Conservation (phyloP, 805 yeast species). For the Hermanozyma aechmeae region DNA sequence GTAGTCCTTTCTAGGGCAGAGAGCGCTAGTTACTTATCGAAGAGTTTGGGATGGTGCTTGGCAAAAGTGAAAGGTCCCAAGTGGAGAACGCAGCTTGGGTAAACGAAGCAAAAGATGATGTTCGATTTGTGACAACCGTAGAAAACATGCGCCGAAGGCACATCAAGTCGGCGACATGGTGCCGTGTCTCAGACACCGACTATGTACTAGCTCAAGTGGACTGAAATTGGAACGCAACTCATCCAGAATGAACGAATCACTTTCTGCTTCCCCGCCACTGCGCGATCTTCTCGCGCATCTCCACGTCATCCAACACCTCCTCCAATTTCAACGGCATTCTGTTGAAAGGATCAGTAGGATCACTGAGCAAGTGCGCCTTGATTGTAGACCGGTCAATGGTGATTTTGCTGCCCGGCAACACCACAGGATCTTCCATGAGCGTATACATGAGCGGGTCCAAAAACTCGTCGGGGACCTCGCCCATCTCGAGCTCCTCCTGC, state of each 20-base stretch:
- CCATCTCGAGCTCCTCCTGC: conserved; percentile 78
- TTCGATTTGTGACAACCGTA: no score
- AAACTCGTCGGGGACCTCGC: conserved; percentile 93
- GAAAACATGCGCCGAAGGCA: no score
- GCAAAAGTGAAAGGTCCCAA: no score
- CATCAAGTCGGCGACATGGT: no score
- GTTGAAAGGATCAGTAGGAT: conserved; percentile 95
- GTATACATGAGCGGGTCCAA: conserved; percentile 96
- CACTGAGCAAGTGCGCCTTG: conserved; percentile 87
- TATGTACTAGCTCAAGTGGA: no score
- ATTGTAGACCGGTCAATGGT: conserved; percentile 86
- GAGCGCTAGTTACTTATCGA: no score
- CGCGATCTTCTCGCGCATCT: conserved; percentile 51
- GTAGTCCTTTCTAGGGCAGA: no score
- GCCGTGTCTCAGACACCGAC: no score
- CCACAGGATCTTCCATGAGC: conserved; percentile 92
- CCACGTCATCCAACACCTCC: conserved; percentile 75
- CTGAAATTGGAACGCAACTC: no score
- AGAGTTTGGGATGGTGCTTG: no score
- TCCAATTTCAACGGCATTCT: conserved; percentile 84
- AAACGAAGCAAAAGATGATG: no score
- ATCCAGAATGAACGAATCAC: background rate
- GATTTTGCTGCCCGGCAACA: conserved; percentile 78
- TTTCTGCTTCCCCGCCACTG: conserved; percentile 20
- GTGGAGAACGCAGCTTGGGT: no score